phyloP scores from a whole-genome alignment of 805 yeast species.

The Kodamaea laetipori region DNA sequence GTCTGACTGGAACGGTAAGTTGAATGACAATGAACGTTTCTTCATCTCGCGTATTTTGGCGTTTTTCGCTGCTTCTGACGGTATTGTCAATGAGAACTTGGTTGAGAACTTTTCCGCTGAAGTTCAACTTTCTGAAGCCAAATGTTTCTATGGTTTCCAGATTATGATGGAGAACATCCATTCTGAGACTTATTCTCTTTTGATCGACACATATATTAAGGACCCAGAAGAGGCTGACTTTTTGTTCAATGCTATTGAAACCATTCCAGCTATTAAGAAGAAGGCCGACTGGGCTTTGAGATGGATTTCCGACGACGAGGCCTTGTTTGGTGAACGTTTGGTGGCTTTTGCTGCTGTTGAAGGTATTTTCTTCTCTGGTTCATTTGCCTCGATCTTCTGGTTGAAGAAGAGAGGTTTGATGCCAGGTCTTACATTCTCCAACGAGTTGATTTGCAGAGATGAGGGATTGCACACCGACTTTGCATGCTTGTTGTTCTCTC shows the following conservation, averaged over 20 bases:
- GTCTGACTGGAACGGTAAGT: conserved; percentile 87
- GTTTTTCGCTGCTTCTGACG: conserved; percentile 98
- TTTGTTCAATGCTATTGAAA: conserved; percentile 93
- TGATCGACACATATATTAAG: conserved; percentile 93
- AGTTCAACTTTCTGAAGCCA: conserved; percentile 96
- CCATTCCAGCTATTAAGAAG: conserved; percentile 92
- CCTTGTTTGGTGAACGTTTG: conserved; percentile 91
- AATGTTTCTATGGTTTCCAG: conserved; percentile 98
- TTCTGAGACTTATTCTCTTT: conserved; percentile 92
- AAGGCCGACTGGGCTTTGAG: conserved; percentile 99
- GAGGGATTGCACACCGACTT: conserved; percentile 99
- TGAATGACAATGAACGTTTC: conserved; percentile 89
- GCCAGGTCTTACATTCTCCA: conserved; percentile 98
- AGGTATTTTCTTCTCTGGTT: conserved; percentile 98
- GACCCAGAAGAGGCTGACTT: conserved; percentile 92
- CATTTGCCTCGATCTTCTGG: conserved; percentile 98
- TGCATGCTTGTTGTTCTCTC: conserved; percentile 93
- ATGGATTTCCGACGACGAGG: conserved; percentile 90
- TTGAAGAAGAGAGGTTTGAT: conserved; percentile 97
- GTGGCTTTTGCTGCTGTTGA: conserved; percentile 99
- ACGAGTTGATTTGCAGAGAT: conserved; percentile 96
- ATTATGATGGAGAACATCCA: conserved; percentile 99
- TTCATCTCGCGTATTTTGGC: conserved; percentile 93
- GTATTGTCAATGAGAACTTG: conserved; percentile 95
- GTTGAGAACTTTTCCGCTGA: conserved; percentile 97